Evolutionary conservation across 2,329 filamentous ascomycete species (phyloP).

Genomic region (Diaporthe helianthi): DNA sequence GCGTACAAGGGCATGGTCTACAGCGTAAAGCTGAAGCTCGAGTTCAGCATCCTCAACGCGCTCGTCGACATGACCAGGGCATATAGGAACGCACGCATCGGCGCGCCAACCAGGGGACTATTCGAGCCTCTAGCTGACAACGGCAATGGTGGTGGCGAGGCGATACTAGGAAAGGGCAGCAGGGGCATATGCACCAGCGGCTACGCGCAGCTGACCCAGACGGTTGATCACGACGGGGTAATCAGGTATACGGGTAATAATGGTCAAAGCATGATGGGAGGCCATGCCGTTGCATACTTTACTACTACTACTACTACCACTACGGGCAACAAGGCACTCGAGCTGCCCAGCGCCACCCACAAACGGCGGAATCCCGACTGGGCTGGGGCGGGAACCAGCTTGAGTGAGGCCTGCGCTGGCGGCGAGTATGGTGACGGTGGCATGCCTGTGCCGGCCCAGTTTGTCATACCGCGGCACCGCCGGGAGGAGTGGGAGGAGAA

Average conservation of each 20-base stretch:
- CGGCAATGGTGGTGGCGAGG: background rate
- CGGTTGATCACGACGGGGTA: slow-evolving; percentile 5
- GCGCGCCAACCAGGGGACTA: background rate
- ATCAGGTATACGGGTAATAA: slow-evolving; percentile 1
- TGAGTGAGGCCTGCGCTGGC: too few relatives aligned
- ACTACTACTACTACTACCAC: too few relatives aligned
- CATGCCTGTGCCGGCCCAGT: slow-evolving; percentile 1
- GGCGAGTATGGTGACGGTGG: slow-evolving; percentile 9
- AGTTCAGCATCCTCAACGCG: slow-evolving; percentile 46
- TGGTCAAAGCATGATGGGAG: background rate
- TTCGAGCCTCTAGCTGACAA: background rate
- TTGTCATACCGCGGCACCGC: background rate
- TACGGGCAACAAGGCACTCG: background rate
- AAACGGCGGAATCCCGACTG: background rate
- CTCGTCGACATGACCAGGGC: slow-evolving; percentile 40
- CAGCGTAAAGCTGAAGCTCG: slow-evolving; percentile 48
- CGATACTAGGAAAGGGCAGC: background rate
- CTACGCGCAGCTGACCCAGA: slow-evolving; percentile 18
- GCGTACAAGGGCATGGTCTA: slow-evolving; percentile 46
- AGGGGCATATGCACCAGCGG: background rate
- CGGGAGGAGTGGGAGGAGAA: slow-evolving; percentile 17
- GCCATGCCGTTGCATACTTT: background rate
- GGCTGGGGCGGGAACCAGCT: background rate
- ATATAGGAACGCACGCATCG: slow-evolving; percentile 14
- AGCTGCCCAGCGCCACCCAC: background rate